Evolutionary conservation across 176 grass and related monocot genomes (phyloP), one percentile per base, ranked within the genome.

Genomic region (Cocos nucifera): DNA sequence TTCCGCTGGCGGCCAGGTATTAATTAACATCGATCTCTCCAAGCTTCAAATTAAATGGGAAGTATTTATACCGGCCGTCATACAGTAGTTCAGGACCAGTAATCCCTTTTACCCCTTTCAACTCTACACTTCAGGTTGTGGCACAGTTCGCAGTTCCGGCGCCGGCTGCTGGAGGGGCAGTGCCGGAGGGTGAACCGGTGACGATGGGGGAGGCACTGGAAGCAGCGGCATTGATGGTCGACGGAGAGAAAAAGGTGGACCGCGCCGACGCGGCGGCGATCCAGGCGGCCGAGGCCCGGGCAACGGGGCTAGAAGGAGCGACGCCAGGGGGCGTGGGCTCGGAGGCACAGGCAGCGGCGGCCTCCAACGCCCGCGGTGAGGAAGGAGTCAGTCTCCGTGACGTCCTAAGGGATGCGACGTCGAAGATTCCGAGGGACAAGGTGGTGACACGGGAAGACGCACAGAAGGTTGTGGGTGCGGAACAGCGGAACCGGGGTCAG

Each of bases 371-470:
- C 27, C 23, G 0, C 22, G 57, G 6, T 20, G 25, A 2, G 29
- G 6, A 17, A 28, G 48, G 1, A 58, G 53, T 32, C 22, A 63
- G 24, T 57, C 63, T 85, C 16, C 67, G 22, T 72, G 72, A 80
- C 27, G 82, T 69, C 2, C n/a, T 77, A n/a, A 16, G 57, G n/a
- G 19, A 12, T 62, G 67, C 56, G 54, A 67, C 50, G 5, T 51
- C 26, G 21, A 44, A 4, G 68, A 15, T 85, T 21, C 77, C 73
- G 15, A 62, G 52, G 3, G 15, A 80, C 51, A 76, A 76, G 77
- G 63, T 65, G 58, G 77, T 25, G 60, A 79, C 76, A 5, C 67
- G 77, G 49, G 72, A 76, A 72, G 82, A 76, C 58, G 72, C 77
- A 52, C 48, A 22, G 19, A 57, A 17, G 63, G 82, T 80, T 57